Evolutionary conservation across 2,329 filamentous ascomycete genomes (phyloP).

Genomic region (Beauveria brongniartii): DNA sequence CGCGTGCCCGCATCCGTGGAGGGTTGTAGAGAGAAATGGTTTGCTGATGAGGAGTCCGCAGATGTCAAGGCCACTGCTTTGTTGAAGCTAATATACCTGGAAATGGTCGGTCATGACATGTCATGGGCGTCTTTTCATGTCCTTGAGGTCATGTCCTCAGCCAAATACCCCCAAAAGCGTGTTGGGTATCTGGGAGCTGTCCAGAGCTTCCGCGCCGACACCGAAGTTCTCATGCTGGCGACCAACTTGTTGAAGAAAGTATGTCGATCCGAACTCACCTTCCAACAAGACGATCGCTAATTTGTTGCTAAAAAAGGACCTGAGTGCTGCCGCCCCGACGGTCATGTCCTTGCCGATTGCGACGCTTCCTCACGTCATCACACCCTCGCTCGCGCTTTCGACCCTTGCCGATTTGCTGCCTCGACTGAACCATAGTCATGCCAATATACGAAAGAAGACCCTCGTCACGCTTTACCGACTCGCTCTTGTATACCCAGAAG

Average conservation of each 20-base stretch:
- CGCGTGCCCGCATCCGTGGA: too few relatives aligned
- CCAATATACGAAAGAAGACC: constrained; percentile 87
- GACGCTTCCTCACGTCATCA: constrained; percentile 91
- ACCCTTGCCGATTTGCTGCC: constrained; percentile 80
- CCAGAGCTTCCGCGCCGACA: constrained; percentile 91
- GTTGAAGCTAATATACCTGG: constrained; percentile 91
- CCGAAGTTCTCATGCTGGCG: constrained; percentile 93
- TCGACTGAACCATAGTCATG: constrained; percentile 75
- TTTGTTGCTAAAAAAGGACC: constrained; percentile 42
- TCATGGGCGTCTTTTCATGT: constrained; percentile 99
- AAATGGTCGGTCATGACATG: constrained; percentile 99
- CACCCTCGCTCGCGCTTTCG: constrained; percentile 82
- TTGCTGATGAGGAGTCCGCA: constrained; percentile 23
- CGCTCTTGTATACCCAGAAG: constrained; percentile 93
- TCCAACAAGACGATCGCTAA: neutral
- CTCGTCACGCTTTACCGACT: constrained; percentile 90
- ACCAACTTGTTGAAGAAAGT: constrained; percentile 96
- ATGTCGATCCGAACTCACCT: neutral
- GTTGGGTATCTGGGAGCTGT: constrained; percentile 92
- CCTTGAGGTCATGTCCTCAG: constrained; percentile 95
- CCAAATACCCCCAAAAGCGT: constrained; percentile 90
- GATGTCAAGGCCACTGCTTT: constrained; percentile 95
- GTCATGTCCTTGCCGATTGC: constrained; percentile 80
- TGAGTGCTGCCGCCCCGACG: constrained; percentile 62
- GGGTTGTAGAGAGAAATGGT: neutral